Evolutionary conservation across 495 filamentous ascomycete genomes (phyloP).

Genomic region (Cudoniella acicularis): DNA sequence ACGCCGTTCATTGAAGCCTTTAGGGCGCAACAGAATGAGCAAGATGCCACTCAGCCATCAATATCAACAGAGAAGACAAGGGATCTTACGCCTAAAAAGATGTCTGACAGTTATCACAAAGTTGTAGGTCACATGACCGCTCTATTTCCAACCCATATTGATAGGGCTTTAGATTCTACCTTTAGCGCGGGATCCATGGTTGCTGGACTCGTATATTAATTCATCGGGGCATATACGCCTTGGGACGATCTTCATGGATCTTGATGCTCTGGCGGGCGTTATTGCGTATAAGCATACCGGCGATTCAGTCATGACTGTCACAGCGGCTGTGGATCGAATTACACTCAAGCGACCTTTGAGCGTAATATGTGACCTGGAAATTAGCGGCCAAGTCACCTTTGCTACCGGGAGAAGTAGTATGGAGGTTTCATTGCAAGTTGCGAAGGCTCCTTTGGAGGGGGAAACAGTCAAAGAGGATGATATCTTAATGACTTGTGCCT

Average conservation of each 20-base stretch:
- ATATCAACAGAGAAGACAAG: conserved; percentile 15
- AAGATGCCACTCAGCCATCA: not conserved
- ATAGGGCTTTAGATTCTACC: conserved; percentile 30
- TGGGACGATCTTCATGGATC: conserved; percentile 74
- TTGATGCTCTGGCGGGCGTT: conserved; percentile 77
- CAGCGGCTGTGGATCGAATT: conserved; percentile 77
- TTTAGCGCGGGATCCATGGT: conserved; percentile 37
- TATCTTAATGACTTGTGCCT: conserved; percentile 72
- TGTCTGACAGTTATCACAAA: conserved; percentile 37
- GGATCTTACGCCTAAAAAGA: conserved; percentile 37
- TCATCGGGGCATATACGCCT: conserved; percentile 46
- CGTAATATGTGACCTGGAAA: conserved; percentile 76
- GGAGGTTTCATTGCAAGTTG: conserved; percentile 74
- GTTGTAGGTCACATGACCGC: conserved; percentile 27
- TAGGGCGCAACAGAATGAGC: conserved; percentile 14
- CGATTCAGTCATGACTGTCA: conserved; percentile 71
- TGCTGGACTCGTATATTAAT: conserved; percentile 41
- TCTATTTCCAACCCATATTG: not conserved
- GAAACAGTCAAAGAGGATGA: conserved; percentile 60
- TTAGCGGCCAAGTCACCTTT: conserved; percentile 78
- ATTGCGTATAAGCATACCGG: conserved; percentile 83
- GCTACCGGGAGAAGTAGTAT: conserved; percentile 76
- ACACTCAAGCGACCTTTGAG: conserved; percentile 69
- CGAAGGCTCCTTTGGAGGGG: conserved; percentile 56
- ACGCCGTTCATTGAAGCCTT: conserved; percentile 29